phyloP scores from a whole-genome alignment of 768 basidiomycete species.

The Hericium coralloides region DNA sequence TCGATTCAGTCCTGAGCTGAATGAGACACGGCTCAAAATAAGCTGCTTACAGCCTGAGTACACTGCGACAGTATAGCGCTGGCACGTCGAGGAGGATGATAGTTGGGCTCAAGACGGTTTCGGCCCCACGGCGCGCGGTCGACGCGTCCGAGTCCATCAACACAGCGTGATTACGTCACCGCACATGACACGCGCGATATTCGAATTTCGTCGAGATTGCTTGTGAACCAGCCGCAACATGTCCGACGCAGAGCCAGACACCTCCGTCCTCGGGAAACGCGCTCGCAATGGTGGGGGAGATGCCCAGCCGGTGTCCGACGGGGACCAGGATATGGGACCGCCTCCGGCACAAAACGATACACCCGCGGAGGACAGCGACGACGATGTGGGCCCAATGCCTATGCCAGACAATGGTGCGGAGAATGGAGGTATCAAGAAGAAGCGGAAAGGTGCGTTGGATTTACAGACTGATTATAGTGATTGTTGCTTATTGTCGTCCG shows the following conservation, averaged over 20 bases:
- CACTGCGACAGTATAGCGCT: too few relatives aligned
- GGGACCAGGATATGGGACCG: slow-evolving; percentile 19
- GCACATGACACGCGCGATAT: too few relatives aligned
- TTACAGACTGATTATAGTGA: not conserved
- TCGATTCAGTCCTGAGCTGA: too few relatives aligned
- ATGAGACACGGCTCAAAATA: too few relatives aligned
- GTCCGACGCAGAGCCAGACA: slow-evolving; percentile 35
- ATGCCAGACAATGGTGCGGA: slow-evolving; percentile 42
- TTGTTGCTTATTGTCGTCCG: not conserved
- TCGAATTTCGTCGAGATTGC: too few relatives aligned
- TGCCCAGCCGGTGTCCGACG: slow-evolving; percentile 12
- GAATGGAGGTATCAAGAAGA: slow-evolving; percentile 50
- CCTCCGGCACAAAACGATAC: slow-evolving; percentile 27
- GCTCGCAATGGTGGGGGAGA: slow-evolving; percentile 28
- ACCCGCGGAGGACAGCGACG: slow-evolving; percentile 47
- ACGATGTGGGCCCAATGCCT: slow-evolving; percentile 88
- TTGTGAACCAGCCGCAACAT: slow-evolving; percentile 1
- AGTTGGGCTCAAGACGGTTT: too few relatives aligned
- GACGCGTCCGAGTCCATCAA: not conserved
- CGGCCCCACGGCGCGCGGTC: too few relatives aligned
- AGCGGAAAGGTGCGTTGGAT: slow-evolving; percentile 61
- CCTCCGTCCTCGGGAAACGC: slow-evolving; percentile 58
- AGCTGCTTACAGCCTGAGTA: too few relatives aligned
- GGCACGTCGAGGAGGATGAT: too few relatives aligned
- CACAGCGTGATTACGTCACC: not conserved